These are phyloP conservation scores for Linum lewisii DNA, from an alignment of 345 rosid genomes.

Conservation along the genomic window DNA sequence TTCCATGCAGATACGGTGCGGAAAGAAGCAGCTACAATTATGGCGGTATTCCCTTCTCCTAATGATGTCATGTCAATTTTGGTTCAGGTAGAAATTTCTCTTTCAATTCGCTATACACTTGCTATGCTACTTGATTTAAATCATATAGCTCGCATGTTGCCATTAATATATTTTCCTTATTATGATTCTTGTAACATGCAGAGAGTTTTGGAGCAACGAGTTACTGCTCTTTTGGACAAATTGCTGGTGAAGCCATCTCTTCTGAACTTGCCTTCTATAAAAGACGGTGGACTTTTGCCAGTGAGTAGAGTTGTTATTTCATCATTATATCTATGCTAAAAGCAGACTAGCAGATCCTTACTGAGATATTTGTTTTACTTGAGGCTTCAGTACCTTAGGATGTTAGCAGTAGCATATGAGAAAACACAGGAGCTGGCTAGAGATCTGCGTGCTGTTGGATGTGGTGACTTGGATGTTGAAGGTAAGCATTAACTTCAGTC, in stretches of 20 bases:
- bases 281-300: constrained; percentile 55
- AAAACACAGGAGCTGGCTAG: constrained; percentile 96
- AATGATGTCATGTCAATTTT: constrained; percentile 96
- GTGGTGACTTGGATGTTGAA: constrained; percentile 96
- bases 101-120: not conserved
- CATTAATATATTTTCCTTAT: not conserved
- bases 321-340: not conserved
- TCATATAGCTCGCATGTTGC: not conserved
- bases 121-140: constrained; percentile 2
- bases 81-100: constrained; percentile 58
- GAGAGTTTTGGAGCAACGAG: constrained; percentile 98
- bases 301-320: constrained; percentile 23
- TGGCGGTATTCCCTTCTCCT: constrained; percentile 95
- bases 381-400: constrained; percentile 85
- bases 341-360: constrained; percentile 9
- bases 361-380: constrained; percentile 24
- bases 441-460: constrained; percentile 87
- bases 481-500: constrained; percentile 32
- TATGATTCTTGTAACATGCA: constrained; percentile 20
- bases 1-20: constrained; percentile 74
- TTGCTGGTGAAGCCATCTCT: constrained; percentile 89
- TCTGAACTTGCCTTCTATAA: constrained; percentile 67
- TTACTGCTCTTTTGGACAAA: constrained; percentile 86
- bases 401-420: constrained; percentile 94
- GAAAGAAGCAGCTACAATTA: constrained; percentile 97